Evolutionary conservation across 495 filamentous ascomycete species (phyloP), one percentile per base, ranked within the genome.

Genomic region (Penicillium fimorum): DNA sequence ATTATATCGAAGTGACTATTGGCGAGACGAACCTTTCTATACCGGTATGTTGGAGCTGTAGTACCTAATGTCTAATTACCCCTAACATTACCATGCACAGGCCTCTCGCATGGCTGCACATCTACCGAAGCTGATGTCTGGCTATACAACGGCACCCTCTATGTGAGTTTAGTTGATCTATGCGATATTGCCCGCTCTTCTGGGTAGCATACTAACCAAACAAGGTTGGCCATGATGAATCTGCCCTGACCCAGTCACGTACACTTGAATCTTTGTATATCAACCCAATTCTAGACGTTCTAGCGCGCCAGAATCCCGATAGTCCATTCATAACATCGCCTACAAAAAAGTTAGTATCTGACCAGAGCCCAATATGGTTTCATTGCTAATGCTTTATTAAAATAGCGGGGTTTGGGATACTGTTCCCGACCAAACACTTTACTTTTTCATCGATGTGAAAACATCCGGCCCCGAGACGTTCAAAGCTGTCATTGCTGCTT

Each of bases 111-210:
- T 40, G 89, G 92, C 20, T 87, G 83, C 59, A 81, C 82, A 20
- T 79, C 82, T 3, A 84, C 91, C 18, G 92, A 97, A 73, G 91
- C 90, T 2, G 92, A 97, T 69, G 85, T 97, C 20, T 97, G 90
- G 91, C 79, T 91, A 18, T 84, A 85, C 55, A 81, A 88, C 43
- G 76, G 82, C 13, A 86, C 89, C 6, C 74, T 90, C 2, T 86
- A 75, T 60, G 74, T 76, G 7, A 29, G 74, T 66, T n/a, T 13
- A 13, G 17, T n/a, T 17, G n/a, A 15, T 18, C 13, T 13, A 45
- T 22, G 24, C 15, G 18, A 2, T 30, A 8, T 11, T 17, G 15
- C 18, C n/a, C 25, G 10, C 25, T 27, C 8, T 48, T 32, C 22
- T 41, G 33, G n/a, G 10, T 20, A 12, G 20, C 15, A 54, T 40